phyloP scores from a whole-genome alignment of 768 basidiomycete species.

The Lactarius vividus region DNA sequence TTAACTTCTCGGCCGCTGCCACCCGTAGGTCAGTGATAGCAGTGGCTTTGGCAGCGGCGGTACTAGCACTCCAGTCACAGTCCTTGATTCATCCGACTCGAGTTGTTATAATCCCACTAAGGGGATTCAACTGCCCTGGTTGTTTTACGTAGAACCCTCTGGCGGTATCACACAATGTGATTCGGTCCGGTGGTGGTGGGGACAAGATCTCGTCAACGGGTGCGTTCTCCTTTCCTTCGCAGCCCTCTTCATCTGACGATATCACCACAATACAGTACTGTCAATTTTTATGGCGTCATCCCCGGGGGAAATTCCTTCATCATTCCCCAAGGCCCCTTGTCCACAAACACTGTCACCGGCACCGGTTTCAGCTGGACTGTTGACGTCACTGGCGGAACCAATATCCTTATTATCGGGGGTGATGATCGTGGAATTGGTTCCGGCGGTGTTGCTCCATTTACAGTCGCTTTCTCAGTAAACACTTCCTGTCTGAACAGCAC shows the following conservation, averaged over 20 bases:
- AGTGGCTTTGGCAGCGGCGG: constrained; percentile 69
- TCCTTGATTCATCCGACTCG: constrained; percentile 47
- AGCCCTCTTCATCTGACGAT: neutral
- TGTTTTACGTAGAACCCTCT: constrained; percentile 57
- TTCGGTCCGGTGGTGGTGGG: constrained; percentile 66
- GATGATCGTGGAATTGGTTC: constrained; percentile 67
- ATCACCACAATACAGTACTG: constrained; percentile 39
- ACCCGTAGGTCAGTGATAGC: constrained; percentile 53
- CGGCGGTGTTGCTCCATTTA: constrained; percentile 59
- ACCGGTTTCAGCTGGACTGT: constrained; percentile 72
- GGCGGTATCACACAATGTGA: constrained; percentile 66
- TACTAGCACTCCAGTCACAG: constrained; percentile 63
- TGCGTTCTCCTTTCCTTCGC: constrained; percentile 32
- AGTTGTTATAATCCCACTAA: constrained; percentile 57
- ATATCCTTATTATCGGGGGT: constrained; percentile 62
- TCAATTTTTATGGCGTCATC: constrained; percentile 68
- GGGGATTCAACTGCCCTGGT: constrained; percentile 51
- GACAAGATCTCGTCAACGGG: constrained; percentile 50
- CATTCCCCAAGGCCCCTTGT: constrained; percentile 51
- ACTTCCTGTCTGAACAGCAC: constrained; percentile 53
- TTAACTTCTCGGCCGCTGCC: constrained; percentile 2
- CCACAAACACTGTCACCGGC: constrained; percentile 43
- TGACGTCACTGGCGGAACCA: constrained; percentile 59
- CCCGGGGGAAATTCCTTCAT: constrained; percentile 76
- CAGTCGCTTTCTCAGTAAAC: constrained; percentile 50